These are phyloP conservation scores for Boletus vinaceobasis DNA, from an alignment of 768 basidiomycete species.

Conservation along the genomic window DNA sequence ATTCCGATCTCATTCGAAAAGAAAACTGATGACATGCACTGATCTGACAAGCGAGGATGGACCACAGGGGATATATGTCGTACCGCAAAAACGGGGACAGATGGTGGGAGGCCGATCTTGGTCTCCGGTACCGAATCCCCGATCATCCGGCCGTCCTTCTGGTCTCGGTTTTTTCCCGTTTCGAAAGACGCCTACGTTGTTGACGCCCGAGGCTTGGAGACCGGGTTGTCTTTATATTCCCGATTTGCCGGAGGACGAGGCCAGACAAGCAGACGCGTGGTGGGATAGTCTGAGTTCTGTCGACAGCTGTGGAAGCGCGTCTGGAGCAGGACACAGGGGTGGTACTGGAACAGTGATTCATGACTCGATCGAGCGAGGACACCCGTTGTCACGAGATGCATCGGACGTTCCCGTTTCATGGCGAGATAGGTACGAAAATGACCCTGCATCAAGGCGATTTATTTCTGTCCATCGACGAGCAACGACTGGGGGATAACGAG, in stretches of 20 bases:
- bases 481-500: not conserved
- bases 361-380: not conserved
- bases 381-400: not conserved
- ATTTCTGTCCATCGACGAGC: conserved; percentile 5
- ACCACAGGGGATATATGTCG: conserved; percentile 10
- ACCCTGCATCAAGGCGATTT: conserved; percentile 17
- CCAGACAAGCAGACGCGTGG: conserved; percentile 1
- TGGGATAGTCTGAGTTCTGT: conserved; percentile 5
- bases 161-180: conserved; percentile 8
- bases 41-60: not conserved
- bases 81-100: conserved; percentile 18
- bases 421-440: conserved; percentile 23
- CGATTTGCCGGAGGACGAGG: conserved; percentile 12
- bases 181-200: conserved; percentile 1
- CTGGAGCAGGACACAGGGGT: not conserved
- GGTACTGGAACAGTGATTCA: not conserved
- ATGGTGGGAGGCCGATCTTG: not conserved
- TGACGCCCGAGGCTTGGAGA: conserved; percentile 12
- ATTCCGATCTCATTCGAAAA: not conserved
- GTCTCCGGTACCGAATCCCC: not conserved
- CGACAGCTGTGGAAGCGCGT: not conserved
- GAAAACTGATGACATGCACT: not conserved
- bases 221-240: conserved; percentile 11
- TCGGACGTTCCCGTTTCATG: conserved; percentile 7
- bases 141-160: not conserved